Evolutionary conservation across 176 grass and related monocot species (phyloP).

Genomic region (Puya raimondii): DNA sequence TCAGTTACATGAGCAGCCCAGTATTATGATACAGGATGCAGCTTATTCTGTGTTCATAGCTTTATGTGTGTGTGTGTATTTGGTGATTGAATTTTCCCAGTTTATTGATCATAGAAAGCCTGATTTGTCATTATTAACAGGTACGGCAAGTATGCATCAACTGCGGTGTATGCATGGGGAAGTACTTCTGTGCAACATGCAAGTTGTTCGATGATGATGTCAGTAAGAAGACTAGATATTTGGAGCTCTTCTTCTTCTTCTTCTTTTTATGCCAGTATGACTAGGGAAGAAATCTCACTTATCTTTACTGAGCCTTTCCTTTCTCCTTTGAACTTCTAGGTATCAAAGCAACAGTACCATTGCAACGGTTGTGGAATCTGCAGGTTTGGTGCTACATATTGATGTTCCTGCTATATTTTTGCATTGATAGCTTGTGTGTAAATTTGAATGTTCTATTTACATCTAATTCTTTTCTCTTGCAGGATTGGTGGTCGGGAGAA

Average conservation of each 20-base stretch:
- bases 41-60: neutral
- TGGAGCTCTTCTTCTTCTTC: neutral
- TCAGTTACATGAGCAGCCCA: no score
- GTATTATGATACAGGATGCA: no score
- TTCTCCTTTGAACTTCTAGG: constrained; percentile 28
- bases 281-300: neutral
- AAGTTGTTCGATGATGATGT: constrained; percentile 98
- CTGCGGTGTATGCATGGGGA: constrained; percentile 80
- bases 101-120: no score
- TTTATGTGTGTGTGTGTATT: neutral
- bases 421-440: neutral
- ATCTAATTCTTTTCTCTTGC: constrained; percentile 12
- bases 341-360: constrained; percentile 91
- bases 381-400: constrained; percentile 21
- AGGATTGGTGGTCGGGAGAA: constrained; percentile 89
- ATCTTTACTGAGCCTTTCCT: constrained; percentile 12
- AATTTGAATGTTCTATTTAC: constrained; percentile 6
- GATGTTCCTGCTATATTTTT: neutral
- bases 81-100: no score
- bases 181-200: constrained; percentile 83
- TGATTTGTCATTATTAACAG: constrained; percentile 33
- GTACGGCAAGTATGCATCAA: constrained; percentile 63
- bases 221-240: constrained; percentile 24
- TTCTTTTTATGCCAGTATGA: neutral
- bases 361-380: constrained; percentile 89